A percentile compares a stretch with the other conserved stretches of the same genome.
Conservation (phyloP, 108 stramenopile species). For the Bacterosira constricta region DNA sequence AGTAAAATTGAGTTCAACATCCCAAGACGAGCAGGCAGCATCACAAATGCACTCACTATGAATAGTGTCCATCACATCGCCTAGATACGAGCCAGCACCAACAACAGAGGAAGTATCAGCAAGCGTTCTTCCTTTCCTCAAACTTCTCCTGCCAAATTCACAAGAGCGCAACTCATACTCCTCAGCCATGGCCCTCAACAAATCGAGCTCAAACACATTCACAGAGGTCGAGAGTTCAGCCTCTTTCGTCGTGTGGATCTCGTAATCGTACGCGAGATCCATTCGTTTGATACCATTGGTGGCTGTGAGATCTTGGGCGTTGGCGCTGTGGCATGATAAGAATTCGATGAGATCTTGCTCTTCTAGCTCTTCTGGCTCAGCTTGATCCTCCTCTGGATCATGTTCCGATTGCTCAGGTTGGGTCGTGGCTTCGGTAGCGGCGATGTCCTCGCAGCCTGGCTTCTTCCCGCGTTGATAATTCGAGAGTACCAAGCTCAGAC, state of each 20-base stretch:
- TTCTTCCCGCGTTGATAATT: too few species aligned
- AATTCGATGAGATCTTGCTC: not conserved
- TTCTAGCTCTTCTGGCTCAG: not conserved
- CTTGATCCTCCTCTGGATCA: too few species aligned
- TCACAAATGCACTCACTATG: constrained; percentile 7
- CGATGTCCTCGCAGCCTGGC: not conserved
- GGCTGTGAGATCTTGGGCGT: not conserved
- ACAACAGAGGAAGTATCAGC: not conserved
- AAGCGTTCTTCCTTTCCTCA: not conserved
- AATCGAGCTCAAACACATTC: constrained; percentile 5
- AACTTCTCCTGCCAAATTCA: not conserved
- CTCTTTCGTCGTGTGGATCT: constrained; percentile 1
- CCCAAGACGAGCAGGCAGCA: not conserved
- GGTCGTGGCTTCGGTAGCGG: too few species aligned
- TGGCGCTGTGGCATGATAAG: not conserved
- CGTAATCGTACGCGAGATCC: constrained; percentile 14
- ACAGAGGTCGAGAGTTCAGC: not conserved
- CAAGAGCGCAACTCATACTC: constrained; percentile 12
- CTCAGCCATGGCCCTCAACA: constrained; percentile 15
- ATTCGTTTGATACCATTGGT: not conserved
- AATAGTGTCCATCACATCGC: not conserved
- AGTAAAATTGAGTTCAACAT: not conserved
- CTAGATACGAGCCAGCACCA: constrained; percentile 19
- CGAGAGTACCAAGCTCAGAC: not conserved
- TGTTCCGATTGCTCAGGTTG: too few species aligned